Evolutionary conservation across 2,329 filamentous ascomycete genomes (phyloP), one percentile per base, ranked within the genome.

Genomic region (Phialophora tarda): DNA sequence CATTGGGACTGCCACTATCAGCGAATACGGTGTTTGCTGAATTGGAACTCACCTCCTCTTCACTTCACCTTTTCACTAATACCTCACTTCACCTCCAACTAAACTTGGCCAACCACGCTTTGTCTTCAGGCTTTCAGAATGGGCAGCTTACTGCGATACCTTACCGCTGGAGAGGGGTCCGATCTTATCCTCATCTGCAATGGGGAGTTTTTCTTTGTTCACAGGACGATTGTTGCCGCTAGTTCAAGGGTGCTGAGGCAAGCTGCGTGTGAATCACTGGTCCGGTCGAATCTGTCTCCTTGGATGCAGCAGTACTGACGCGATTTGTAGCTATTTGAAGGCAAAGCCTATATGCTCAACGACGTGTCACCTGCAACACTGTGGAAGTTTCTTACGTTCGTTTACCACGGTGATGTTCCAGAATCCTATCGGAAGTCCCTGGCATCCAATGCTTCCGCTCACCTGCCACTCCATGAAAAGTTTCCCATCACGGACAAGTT

Each of bases 171-270:
- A 4, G 38, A 60, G 17, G 60, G 55, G 30, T 48, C 44, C 34
- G 60, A 63, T 26, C 50, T 66, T 26, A 51, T 66, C 59, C 53
- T 63, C 47, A 63, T 66, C 50, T 63, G 64, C 38, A n/a, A 51
- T n/a, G 55, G 56, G 34, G 41, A 63, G 28, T 63, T 66, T 34
- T 66, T 66, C 38, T 44, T 63, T 21, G 60, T 63, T n/a, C 64
- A 66, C 60, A 55, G 51, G 23, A 26, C 59, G n/a, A 48, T 63
- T 48, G 28, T 66, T 23, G 54, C 32, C 17, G 41, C 59, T 12
- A 53, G 54, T 30, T 62, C 59, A 2, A 28, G 53, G n/a, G 47
- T 63, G 17, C 44, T 66, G 32, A 48, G 32, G 14, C 21, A 5
- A 32, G 56, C 56, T 21, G 30, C 48, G 11, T 38, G 38, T 47